Conservation (phyloP, 208 protist genomes). For the Acanthamoeba quina region DNA sequence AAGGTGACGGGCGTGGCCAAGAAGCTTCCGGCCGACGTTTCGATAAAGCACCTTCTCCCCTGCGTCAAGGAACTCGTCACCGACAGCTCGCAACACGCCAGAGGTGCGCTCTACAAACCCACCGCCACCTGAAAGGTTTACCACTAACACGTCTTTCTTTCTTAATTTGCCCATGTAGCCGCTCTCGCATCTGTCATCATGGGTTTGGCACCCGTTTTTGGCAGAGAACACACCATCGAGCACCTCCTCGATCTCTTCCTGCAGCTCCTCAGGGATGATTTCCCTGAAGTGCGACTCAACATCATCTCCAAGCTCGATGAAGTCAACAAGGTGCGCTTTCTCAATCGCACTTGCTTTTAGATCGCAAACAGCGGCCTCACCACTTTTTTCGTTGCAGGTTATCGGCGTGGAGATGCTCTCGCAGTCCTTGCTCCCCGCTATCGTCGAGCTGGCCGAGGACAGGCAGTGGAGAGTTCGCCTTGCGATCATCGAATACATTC, state of each 20-base stretch:
- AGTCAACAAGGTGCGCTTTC: conserved; percentile 82
- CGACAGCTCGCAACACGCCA: conserved; percentile 91
- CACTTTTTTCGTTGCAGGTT: conserved; percentile 70
- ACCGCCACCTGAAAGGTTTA: neutral
- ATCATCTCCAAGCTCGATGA: conserved; percentile 93
- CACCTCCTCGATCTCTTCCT: conserved; percentile 92
- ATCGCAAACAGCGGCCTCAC: neutral
- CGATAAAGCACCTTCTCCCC: conserved; percentile 88
- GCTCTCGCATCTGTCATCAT: conserved; percentile 91
- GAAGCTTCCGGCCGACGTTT: conserved; percentile 80
- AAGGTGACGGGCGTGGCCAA: conserved; percentile 88
- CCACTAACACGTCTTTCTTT: neutral
- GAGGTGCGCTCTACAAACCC: conserved; percentile 74
- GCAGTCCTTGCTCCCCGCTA: conserved; percentile 91
- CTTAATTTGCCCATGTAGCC: conserved; percentile 58
- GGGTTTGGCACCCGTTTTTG: conserved; percentile 90
- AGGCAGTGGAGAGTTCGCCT: conserved; percentile 94
- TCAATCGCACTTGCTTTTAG: neutral
- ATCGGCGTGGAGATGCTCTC: conserved; percentile 91
- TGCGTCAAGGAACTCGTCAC: conserved; percentile 84
- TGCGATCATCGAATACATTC: conserved; percentile 94
- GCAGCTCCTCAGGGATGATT: conserved; percentile 92
- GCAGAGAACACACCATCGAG: conserved; percentile 90
- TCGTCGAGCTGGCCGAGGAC: conserved; percentile 93
- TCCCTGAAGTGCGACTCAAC: conserved; percentile 92